These are phyloP conservation scores for Carex arenaria DNA, from an alignment of 202 grass and related monocot species.

Conservation along the genomic window DNA sequence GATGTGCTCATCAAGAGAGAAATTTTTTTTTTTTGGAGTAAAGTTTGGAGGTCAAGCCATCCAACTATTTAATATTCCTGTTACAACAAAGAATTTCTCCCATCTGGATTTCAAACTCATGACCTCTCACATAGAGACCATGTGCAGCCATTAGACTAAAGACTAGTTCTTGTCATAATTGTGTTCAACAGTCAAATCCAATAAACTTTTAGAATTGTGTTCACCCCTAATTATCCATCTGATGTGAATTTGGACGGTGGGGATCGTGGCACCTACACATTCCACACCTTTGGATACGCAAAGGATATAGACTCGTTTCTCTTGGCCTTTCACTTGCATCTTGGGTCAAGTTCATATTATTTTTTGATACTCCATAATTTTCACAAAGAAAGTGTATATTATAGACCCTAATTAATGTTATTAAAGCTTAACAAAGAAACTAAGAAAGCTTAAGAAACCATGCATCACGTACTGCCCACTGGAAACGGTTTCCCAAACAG, in stretches of 20 bases:
- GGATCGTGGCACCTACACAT: not conserved
- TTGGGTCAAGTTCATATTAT: not conserved
- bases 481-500: not conserved
- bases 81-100: too few relatives aligned
- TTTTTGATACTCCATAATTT: not conserved
- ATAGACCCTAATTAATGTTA: not conserved
- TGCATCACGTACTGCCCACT: not conserved
- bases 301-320: not conserved
- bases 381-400: not conserved
- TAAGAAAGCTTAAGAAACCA: not conserved
- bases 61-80: too few relatives aligned
- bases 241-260: not conserved
- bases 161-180: too few relatives aligned
- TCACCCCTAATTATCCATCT: not conserved
- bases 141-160: too few relatives aligned
- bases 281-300: not conserved
- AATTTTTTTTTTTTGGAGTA: too few relatives aligned
- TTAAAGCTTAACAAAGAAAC: not conserved
- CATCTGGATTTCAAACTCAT: too few relatives aligned
- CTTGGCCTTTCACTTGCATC: not conserved
- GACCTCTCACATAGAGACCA: too few relatives aligned
- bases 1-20: too few relatives aligned
- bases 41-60: too few relatives aligned
- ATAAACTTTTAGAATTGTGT: too few relatives aligned
- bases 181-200: too few relatives aligned